Percentiles rank a stretch among this genome's conserved stretches.
phyloP scores from a whole-genome alignment of 1,284 basidiomycete genomes.

The Phellopilus nigrolimitatus region DNA sequence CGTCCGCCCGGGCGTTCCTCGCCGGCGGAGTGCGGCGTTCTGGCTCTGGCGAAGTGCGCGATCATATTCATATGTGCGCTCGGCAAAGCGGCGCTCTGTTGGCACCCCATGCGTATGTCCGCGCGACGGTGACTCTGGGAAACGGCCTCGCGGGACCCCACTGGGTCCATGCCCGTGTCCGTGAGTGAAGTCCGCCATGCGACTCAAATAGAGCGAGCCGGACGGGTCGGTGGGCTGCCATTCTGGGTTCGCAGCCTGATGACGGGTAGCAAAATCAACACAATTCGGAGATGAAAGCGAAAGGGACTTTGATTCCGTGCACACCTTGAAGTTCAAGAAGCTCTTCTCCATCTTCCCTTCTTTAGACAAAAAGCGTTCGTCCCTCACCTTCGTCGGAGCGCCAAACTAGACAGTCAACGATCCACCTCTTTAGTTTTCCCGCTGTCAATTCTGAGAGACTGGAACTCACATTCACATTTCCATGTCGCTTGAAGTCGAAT shows the following conservation, averaged over 20 bases:
- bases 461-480: conserved; percentile 69
- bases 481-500: conserved; percentile 92
- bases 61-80: conserved; percentile 67
- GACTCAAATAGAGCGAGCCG: conserved; percentile 79
- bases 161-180: conserved; percentile 33
- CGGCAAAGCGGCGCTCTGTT: conserved; percentile 36
- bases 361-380: conserved; percentile 75
- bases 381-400: conserved; percentile 60
- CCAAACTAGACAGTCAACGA: conserved; percentile 52
- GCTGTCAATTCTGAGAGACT: not conserved
- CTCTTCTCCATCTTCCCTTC: conserved; percentile 99
- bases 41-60: conserved; percentile 69
- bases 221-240: conserved; percentile 88
- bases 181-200: conserved; percentile 68
- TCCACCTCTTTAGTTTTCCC: conserved; percentile 11
- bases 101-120: conserved; percentile 14
- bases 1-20: conserved; percentile 29
- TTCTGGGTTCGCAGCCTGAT: conserved; percentile 83
- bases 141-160: conserved; percentile 16
- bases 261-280: not conserved
- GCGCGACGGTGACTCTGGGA: conserved; percentile 25
- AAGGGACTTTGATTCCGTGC: not conserved
- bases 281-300: not conserved
- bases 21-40: conserved; percentile 43
- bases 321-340: conserved; percentile 90